Evolutionary conservation across 169 alveolate genomes (phyloP).

Genomic region (Theileria luwenshuni): DNA sequence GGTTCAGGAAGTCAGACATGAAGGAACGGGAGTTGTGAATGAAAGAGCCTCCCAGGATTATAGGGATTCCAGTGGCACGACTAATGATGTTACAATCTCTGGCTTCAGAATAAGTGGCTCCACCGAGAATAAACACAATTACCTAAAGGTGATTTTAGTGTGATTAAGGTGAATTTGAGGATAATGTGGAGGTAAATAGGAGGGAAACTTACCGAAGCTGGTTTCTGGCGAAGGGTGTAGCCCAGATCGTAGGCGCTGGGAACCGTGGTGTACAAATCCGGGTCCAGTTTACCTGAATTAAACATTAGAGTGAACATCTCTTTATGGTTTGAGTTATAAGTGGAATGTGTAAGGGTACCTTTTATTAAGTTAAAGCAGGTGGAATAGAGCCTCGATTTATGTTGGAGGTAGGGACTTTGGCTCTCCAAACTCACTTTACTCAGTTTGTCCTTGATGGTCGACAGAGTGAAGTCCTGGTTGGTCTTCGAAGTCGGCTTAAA

Average conservation of each 20-base stretch:
- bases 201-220: slow-evolving; percentile 47
- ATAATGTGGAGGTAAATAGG: neutral
- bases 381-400: slow-evolving; percentile 40
- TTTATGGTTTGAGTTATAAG: neutral
- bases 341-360: neutral
- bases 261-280: slow-evolving; percentile 31
- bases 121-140: slow-evolving; percentile 87
- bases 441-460: slow-evolving; percentile 12
- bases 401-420: slow-evolving; percentile 60
- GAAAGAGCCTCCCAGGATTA: slow-evolving; percentile 64
- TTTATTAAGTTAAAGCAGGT: slow-evolving; percentile 27
- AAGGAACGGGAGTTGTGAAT: slow-evolving; percentile 57
- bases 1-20: slow-evolving; percentile 9
- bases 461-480: slow-evolving; percentile 11
- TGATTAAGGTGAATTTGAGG: neutral
- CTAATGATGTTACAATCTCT: slow-evolving; percentile 74
- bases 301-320: neutral
- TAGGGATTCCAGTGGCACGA: slow-evolving; percentile 60
- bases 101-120: slow-evolving; percentile 87
- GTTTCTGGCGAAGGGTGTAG: slow-evolving; percentile 40
- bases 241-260: slow-evolving; percentile 66
- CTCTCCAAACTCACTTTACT: slow-evolving; percentile 13
- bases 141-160: slow-evolving; percentile 50
- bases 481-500: neutral
- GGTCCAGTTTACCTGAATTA: slow-evolving; percentile 45